Conservation (phyloP, 805 yeast species). For the Ogataea pignaliae region DNA sequence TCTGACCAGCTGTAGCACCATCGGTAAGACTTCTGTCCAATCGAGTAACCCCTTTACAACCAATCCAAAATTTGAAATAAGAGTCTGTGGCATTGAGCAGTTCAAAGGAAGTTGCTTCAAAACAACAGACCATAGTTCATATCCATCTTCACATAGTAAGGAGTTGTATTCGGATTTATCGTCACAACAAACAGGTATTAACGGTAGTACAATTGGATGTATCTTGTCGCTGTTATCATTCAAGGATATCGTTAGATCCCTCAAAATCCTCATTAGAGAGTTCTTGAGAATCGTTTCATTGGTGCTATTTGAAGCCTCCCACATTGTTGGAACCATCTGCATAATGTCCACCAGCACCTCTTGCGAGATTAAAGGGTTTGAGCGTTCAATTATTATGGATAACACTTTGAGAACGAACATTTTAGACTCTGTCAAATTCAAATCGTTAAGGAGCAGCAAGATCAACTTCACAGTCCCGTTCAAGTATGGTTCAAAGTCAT, state of each 20-base stretch:
- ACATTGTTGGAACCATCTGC: conserved; percentile 58
- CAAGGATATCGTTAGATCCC: conserved; percentile 51
- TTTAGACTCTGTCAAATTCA: conserved; percentile 69
- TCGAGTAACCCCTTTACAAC: conserved; percentile 56
- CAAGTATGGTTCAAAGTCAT: conserved; percentile 61
- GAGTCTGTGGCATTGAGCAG: conserved; percentile 29
- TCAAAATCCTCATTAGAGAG: conserved; percentile 51
- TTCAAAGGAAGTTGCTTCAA: conserved; percentile 54
- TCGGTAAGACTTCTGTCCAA: conserved; percentile 71
- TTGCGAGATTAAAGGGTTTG: conserved; percentile 57
- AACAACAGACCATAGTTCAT: conserved; percentile 74
- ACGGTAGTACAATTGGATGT: conserved; percentile 58
- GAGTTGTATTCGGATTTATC: conserved; percentile 49
- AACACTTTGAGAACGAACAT: conserved; percentile 67
- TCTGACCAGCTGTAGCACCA: conserved; percentile 56
- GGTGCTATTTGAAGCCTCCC: conserved; percentile 56
- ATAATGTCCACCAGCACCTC: conserved; percentile 49
- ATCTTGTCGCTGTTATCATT: conserved; percentile 46
- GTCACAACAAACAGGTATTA: conserved; percentile 59
- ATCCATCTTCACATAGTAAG: conserved; percentile 78
- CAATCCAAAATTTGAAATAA: conserved; percentile 45
- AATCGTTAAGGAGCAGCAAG: conserved; percentile 44
- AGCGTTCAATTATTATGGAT: conserved; percentile 55
- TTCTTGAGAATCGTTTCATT: conserved; percentile 46
- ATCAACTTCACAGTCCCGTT: conserved; percentile 46